Evolutionary conservation across 176 grass and related monocot genomes (phyloP).

Genomic region (Paspalum notatum): DNA sequence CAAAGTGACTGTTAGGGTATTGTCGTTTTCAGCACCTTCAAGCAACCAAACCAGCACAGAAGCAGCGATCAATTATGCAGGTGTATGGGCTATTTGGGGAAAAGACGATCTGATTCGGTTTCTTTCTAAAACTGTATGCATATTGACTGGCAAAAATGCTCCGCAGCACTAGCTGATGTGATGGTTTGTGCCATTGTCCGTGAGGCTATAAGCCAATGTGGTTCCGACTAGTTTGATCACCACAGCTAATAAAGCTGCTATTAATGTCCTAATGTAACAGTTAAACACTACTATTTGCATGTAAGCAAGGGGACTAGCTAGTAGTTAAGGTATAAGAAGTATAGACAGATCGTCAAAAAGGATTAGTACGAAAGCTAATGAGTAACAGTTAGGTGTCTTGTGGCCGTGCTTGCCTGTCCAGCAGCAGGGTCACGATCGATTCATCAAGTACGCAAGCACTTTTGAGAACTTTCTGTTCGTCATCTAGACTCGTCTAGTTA

Average conservation of each 20-base stretch:
- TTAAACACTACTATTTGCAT: neutral
- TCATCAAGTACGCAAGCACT: slow-evolving; percentile 10
- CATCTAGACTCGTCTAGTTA: slow-evolving; percentile 4
- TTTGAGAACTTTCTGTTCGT: neutral
- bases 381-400: neutral
- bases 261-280: slow-evolving; percentile 19
- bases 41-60: neutral
- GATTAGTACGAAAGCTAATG: neutral
- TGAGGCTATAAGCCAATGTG: neutral
- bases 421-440: slow-evolving; percentile 13
- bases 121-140: neutral
- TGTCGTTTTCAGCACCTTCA: neutral
- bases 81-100: neutral
- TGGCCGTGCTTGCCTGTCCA: slow-evolving; percentile 10
- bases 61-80: neutral
- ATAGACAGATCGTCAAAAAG: neutral
- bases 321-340: neutral
- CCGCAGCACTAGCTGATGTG: neutral
- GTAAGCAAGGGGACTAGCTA: neutral
- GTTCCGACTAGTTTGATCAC: neutral
- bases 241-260: slow-evolving; percentile 8
- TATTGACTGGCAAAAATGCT: neutral
- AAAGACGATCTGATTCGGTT: neutral
- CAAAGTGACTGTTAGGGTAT: neutral
- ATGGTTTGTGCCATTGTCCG: neutral